Evolutionary conservation across 208 protist genomes (phyloP).

Genomic region (Leishmania aethiopica): DNA sequence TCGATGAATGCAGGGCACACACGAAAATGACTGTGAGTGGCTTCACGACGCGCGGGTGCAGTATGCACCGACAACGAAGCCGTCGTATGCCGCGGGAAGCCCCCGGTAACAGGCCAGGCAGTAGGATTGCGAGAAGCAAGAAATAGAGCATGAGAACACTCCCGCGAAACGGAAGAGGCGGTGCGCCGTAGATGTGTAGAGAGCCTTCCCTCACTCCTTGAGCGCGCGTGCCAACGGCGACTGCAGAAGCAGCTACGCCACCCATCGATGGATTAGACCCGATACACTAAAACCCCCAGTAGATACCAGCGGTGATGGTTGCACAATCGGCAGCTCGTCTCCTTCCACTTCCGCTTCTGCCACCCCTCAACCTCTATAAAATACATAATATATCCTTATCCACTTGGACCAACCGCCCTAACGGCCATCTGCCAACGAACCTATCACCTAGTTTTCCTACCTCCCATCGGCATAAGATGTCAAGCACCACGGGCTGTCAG

Average conservation of each 20-base stretch:
- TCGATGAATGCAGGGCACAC: not conserved
- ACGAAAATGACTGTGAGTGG: not conserved
- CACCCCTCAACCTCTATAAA: no score
- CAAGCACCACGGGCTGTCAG: constrained; percentile 25
- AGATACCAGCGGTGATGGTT: not conserved
- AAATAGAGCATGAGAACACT: not conserved
- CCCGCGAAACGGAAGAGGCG: not conserved
- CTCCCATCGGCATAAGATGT: no score
- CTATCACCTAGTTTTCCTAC: constrained; percentile 20
- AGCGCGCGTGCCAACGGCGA: not conserved
- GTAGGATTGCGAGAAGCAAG: not conserved
- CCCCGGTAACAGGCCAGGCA: not conserved
- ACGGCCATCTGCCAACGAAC: not conserved
- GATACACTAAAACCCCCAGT: no score
- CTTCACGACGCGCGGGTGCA: not conserved
- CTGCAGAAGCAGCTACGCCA: not conserved
- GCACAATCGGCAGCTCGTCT: not conserved
- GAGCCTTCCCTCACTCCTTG: no score
- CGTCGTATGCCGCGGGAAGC: not conserved
- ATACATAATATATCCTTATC: no score
- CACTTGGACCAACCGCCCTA: no score
- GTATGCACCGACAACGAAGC: not conserved
- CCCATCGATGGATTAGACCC: not conserved
- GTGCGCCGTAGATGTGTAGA: not conserved
- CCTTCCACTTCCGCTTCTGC: not conserved